Evolutionary conservation across 176 grass and related monocot species (phyloP).

Genomic region (Sorghum bicolor): DNA sequence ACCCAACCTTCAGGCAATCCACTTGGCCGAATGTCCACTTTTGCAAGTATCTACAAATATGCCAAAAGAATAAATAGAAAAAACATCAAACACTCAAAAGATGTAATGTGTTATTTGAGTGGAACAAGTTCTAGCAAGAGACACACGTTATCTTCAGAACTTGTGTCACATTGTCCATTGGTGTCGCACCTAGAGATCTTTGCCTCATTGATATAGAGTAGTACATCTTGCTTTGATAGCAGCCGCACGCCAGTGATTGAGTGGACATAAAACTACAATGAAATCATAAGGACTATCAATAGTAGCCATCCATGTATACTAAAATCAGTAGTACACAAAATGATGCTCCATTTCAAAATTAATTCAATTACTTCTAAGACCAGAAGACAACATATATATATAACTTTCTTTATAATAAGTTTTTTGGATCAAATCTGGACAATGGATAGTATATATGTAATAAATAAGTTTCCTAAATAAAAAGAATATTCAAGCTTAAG

Average conservation of each 20-base stretch:
- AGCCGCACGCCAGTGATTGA: neutral
- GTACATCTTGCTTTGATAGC: conserved; percentile 41
- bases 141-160: conserved; percentile 12
- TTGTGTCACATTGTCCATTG: conserved; percentile 29
- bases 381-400: neutral
- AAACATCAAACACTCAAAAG: neutral
- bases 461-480: neutral
- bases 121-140: neutral
- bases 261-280: conserved; percentile 40
- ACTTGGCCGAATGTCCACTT: conserved; percentile 38
- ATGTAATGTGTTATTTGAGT: neutral
- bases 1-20: conserved; percentile 41
- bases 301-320: too few relatives aligned
- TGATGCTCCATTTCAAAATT: neutral
- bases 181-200: conserved; percentile 15
- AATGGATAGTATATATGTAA: neutral
- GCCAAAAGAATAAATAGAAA: neutral
- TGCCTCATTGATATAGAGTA: conserved; percentile 28
- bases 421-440: neutral
- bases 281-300: neutral
- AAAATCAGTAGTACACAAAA: neutral
- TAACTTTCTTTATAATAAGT: neutral
- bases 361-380: neutral
- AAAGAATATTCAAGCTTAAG: neutral
- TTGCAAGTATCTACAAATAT: conserved; percentile 40